Evolutionary conservation across 768 basidiomycete species (phyloP), one percentile per base, ranked within the genome.

Genomic region (Leucosporidium creatinivorum): DNA sequence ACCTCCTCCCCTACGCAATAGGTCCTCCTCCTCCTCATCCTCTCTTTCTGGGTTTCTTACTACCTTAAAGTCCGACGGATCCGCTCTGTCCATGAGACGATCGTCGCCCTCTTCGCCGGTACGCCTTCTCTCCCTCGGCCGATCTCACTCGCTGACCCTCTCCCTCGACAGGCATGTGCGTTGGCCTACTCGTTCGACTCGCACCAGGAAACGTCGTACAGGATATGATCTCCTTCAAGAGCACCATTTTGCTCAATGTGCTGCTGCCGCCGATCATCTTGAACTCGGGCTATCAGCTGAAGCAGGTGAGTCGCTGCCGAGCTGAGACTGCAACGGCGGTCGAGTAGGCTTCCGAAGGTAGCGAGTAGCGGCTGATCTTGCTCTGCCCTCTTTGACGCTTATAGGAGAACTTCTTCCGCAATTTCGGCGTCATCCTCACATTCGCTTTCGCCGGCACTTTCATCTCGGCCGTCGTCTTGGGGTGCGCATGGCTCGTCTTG

Each of bases 231-330:
- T 68, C 72, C n/a, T 75, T 73, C 70, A 68, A 63, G 66, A 91
- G 94, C 76, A 97, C 94, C 4, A 82, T 98, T 59, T 94, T 99
- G 82, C 96, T 98, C 83, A 98, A 99, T 78, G 83, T 98, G 26
- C 82, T 99, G n/a, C 84, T 98, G 6, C 96, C 94, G 8, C 96
- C 96, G 1, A 99, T 99, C 77, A 99, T 99, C 76, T 81, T 99
- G 50, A 96, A 93, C 79, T 96, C 93, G 3, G 96, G 96, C 9
- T 99, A 96, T 77, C 93, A 96, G 79, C 85, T 99, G 66, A 94
- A 93, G 77, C 93, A 98, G 83, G 92, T 87, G 65, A 67, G 85
- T 75, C n/a, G n/a, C n/a, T n/a, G n/a, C n/a, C n/a, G n/a, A n/a
- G n/a, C n/a, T n/a, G n/a, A n/a, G n/a, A n/a, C n/a, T n/a, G n/a